Base-by-base conservation (phyloP, 176 grass and related monocot species). In the Aegilops tauschii region DNA sequence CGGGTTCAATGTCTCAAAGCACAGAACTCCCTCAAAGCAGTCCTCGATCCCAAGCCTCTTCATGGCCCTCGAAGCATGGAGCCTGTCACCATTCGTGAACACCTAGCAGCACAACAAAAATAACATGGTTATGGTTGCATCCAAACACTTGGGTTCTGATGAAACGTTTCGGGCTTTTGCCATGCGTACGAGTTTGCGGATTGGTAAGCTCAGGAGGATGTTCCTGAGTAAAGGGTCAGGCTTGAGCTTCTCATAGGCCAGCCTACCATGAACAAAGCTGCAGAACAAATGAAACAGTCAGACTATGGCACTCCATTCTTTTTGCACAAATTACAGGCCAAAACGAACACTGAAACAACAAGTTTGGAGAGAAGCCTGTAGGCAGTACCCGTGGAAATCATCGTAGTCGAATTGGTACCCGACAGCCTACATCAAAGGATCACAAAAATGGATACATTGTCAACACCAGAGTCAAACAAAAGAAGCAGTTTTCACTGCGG, bases 231-330 rank as follows among this genome's bases (percentile, higher is more conserved):
- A 69, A 1, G 90, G 96, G 76, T 98, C 93, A 61, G 91, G 86
- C 73, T 98, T 95, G 17, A 95, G 78, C 31, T 95, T 95, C 11
- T 91, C 90, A 18, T 98, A 98, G 40, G 93, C 82, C 81, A 95
- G 34, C 69, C 89, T 90, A 45, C 96, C 96, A 88, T 95, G 93
- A 70, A 98, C 96, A 86, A 95, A 95, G 64, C 96, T 98, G 73
- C 67, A 86, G 5, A 93, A 61, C 5, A 87, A 65, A 66, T 21
- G 2, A 9, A 29, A 5, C 23, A 1, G 18, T 25, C 27, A 76
- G 49, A 70, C 1, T 20, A 20, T 34, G 73, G 5, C 4, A 0
- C 2, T 63, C 54, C 18, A 59, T 9, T 37, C 4, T 0, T 30
- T 34, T 4, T 74, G 3, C 54, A 13, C 2, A 78, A 63, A 78